Evolutionary conservation across 2,329 filamentous ascomycete genomes (phyloP).

Genomic region (Exophiala viscosa): DNA sequence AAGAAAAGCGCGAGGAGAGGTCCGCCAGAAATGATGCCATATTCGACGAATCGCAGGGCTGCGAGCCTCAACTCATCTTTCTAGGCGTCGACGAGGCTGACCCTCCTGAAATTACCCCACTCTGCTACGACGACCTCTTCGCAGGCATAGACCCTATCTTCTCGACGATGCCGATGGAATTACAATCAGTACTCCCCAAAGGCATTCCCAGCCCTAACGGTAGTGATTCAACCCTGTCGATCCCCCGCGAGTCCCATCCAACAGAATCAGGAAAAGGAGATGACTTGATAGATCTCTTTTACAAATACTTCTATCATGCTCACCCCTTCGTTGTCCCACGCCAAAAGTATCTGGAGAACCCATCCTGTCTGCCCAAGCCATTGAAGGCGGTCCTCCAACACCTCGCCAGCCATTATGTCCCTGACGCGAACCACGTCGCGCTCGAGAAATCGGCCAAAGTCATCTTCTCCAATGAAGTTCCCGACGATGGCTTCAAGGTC

Average conservation of each 20-base stretch:
- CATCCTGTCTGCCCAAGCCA: slow-evolving; percentile 43
- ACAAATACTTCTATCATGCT: slow-evolving; percentile 52
- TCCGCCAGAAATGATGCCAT: slow-evolving; percentile 9
- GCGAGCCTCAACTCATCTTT: slow-evolving; percentile 10
- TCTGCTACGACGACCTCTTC: slow-evolving; percentile 24
- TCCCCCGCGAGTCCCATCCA: slow-evolving; percentile 16
- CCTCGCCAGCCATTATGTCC: slow-evolving; percentile 54
- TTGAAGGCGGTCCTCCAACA: slow-evolving; percentile 56
- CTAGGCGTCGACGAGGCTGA: slow-evolving; percentile 18
- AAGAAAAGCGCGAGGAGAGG: slow-evolving; percentile 6
- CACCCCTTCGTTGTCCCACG: slow-evolving; percentile 57
- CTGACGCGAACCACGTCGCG: slow-evolving; percentile 34
- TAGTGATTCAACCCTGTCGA: slow-evolving; percentile 22
- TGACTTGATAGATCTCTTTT: slow-evolving; percentile 52
- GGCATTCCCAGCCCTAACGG: slow-evolving; percentile 12
- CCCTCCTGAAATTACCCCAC: slow-evolving; percentile 18
- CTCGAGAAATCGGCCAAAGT: slow-evolving; percentile 30
- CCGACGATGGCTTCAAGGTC: slow-evolving; percentile 34
- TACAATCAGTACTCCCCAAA: slow-evolving; percentile 8
- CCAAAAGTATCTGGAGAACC: slow-evolving; percentile 32
- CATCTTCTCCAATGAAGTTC: slow-evolving; percentile 27
- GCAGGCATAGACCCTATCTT: slow-evolving; percentile 25
- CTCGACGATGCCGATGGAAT: slow-evolving; percentile 23
- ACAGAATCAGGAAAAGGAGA: slow-evolving; percentile 2
- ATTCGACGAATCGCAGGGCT: slow-evolving; percentile 6